phyloP scores from a whole-genome alignment of 495 filamentous ascomycete genomes.

The Trichoderma orchidacearum region DNA sequence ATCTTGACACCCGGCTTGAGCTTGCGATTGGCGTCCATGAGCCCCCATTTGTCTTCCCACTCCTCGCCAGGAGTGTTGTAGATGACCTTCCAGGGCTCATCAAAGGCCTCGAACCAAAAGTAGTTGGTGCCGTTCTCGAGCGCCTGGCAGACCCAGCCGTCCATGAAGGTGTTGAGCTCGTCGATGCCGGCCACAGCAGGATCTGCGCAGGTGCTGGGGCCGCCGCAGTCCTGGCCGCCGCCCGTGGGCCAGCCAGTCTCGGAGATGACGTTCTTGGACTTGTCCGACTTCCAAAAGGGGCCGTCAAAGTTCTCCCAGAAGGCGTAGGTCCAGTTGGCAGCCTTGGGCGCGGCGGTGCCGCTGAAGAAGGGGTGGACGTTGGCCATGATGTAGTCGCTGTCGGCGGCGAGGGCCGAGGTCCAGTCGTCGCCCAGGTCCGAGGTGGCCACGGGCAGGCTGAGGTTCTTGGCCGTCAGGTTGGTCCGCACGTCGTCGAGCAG shows the following conservation, averaged over 20 bases:
- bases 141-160: constrained; percentile 70
- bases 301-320: constrained; percentile 69
- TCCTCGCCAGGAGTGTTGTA: constrained; percentile 56
- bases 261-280: constrained; percentile 56
- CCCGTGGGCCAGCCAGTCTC: constrained; percentile 88
- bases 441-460: constrained; percentile 69
- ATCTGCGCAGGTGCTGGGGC: constrained; percentile 35
- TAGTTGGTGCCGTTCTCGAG: constrained; percentile 74
- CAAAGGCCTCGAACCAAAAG: constrained; percentile 95
- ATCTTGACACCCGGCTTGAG: constrained; percentile 78
- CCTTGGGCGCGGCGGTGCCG: constrained; percentile 52
- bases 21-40: constrained; percentile 77
- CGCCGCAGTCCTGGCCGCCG: constrained; percentile 71
- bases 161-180: constrained; percentile 80
- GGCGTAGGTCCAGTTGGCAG: constrained; percentile 68
- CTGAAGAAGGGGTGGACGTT: constrained; percentile 98
- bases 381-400: constrained; percentile 83
- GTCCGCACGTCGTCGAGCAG: constrained; percentile 53
- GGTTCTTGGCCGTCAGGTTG: constrained; percentile 52
- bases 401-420: constrained; percentile 48
- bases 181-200: constrained; percentile 66
- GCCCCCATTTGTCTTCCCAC: constrained; percentile 95
- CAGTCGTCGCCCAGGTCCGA: constrained; percentile 86
- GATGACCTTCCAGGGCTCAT: constrained; percentile 82
- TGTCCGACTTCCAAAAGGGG: constrained; percentile 38